These are phyloP conservation scores for Batkoa obscura DNA, from an alignment of 371 early-diverging fungal species.

Conservation along the genomic window DNA sequence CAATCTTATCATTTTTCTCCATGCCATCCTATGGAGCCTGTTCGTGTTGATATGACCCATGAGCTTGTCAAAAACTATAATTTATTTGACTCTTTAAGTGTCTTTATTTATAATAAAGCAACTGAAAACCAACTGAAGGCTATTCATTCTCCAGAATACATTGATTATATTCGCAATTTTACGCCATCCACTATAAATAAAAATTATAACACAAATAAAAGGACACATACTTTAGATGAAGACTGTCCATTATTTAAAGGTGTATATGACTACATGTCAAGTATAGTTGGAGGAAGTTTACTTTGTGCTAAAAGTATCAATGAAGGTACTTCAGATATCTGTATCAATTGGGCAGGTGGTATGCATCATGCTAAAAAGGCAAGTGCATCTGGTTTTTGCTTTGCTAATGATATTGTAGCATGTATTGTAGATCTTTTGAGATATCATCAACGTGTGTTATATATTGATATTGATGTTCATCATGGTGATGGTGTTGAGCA, in stretches of 20 bases:
- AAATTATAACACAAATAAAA: constrained; percentile 50
- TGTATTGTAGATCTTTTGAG: constrained; percentile 88
- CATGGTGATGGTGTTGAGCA: constrained; percentile 99
- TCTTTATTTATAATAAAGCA: constrained; percentile 53
- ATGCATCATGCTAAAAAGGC: constrained; percentile 96
- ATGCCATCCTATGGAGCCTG: constrained; percentile 99
- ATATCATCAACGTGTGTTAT: constrained; percentile 89
- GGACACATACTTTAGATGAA: constrained; percentile 40
- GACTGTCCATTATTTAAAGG: constrained; percentile 98
- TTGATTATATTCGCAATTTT: constrained; percentile 87
- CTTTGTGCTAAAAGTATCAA: constrained; percentile 86
- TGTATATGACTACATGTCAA: constrained; percentile 81
- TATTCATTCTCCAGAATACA: constrained; percentile 98
- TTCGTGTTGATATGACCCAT: constrained; percentile 94
- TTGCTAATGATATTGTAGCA: constrained; percentile 96
- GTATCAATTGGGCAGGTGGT: constrained; percentile 98
- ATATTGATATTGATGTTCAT: constrained; percentile 99
- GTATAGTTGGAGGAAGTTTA: constrained; percentile 76
- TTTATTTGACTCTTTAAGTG: constrained; percentile 79
- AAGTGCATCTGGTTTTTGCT: constrained; percentile 97
- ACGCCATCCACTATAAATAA: constrained; percentile 81
- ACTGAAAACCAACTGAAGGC: constrained; percentile 85
- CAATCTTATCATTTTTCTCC: constrained; percentile 75
- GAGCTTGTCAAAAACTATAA: constrained; percentile 90
- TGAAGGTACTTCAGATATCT: constrained; percentile 76